These are phyloP conservation scores for Ustilago tritici DNA, from an alignment of 1,284 basidiomycete species.

Conservation along the genomic window DNA sequence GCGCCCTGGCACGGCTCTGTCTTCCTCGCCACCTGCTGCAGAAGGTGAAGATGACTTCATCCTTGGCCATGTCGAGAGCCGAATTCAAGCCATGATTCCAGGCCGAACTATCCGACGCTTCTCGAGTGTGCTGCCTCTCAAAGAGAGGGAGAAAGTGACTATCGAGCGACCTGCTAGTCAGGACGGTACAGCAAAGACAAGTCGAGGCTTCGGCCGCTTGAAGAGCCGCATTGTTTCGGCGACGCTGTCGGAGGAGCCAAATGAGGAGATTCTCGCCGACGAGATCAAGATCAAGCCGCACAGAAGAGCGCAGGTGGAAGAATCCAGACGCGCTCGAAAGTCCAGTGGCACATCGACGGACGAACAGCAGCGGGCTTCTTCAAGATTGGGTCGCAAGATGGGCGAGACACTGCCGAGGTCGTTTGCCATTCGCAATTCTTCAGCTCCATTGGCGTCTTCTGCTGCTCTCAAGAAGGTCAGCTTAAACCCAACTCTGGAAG, in stretches of 20 bases:
- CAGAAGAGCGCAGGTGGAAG: neutral
- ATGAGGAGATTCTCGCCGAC: constrained; percentile 8
- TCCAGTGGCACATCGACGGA: constrained; percentile 1
- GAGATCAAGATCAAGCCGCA: constrained; percentile 1
- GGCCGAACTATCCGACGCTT: constrained; percentile 36
- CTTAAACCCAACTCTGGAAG: constrained; percentile 6
- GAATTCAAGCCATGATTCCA: constrained; percentile 20
- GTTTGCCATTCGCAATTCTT: constrained; percentile 19
- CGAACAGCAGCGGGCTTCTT: constrained; percentile 8
- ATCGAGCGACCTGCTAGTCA: constrained; percentile 35
- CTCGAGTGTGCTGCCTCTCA: constrained; percentile 41
- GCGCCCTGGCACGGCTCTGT: constrained; percentile 20
- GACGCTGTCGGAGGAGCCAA: constrained; percentile 32
- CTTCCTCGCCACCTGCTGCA: constrained; percentile 17
- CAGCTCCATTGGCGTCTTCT: constrained; percentile 5
- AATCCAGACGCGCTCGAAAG: neutral
- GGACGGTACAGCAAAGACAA: constrained; percentile 21
- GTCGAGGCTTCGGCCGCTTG: constrained; percentile 33
- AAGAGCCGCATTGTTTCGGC: constrained; percentile 34
- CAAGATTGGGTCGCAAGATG: constrained; percentile 19
- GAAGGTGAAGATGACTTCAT: constrained; percentile 39
- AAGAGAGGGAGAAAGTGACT: constrained; percentile 26
- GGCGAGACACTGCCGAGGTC: constrained; percentile 30
- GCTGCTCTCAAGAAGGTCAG: neutral
- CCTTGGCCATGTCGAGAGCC: constrained; percentile 39